Evolutionary conservation across 2,329 filamentous ascomycete genomes (phyloP).

Genomic region (Nectriaceae sp.): DNA sequence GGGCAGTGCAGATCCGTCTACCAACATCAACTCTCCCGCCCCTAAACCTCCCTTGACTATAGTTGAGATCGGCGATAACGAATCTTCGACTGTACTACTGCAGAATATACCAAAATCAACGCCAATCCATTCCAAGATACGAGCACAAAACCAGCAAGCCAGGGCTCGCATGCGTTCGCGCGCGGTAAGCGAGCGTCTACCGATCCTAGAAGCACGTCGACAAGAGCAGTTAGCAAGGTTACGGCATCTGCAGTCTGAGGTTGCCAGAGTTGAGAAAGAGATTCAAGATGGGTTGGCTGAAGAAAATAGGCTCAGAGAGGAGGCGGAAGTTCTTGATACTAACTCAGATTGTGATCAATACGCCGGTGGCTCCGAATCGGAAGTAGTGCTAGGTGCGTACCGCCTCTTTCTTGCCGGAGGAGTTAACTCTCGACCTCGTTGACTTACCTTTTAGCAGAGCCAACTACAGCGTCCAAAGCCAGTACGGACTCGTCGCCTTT

Average conservation of each 20-base stretch:
- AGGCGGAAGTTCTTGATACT: slow-evolving; percentile 22
- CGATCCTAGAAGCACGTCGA: slow-evolving; percentile 38
- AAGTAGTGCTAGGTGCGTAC: too few relatives aligned
- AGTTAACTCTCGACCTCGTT: too few relatives aligned
- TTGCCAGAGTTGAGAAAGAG: slow-evolving; percentile 51
- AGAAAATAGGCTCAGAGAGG: slow-evolving; percentile 34
- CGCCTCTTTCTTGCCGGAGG: too few relatives aligned
- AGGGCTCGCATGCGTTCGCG: slow-evolving; percentile 32
- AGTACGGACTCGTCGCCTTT: too few relatives aligned
- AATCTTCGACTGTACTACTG: slow-evolving; percentile 9
- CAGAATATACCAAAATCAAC: not conserved
- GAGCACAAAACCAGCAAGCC: slow-evolving; percentile 7
- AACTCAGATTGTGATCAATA: slow-evolving; percentile 4
- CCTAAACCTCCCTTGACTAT: not conserved
- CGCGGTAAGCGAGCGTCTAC: slow-evolving; percentile 38
- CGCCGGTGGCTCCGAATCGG: too few relatives aligned
- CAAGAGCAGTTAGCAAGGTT: slow-evolving; percentile 47
- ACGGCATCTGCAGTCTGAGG: slow-evolving; percentile 47
- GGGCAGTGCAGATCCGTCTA: slow-evolving; percentile 22
- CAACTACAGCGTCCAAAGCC: too few relatives aligned
- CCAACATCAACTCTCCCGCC: slow-evolving; percentile 3
- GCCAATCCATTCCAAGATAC: slow-evolving; percentile 12
- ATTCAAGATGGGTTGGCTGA: slow-evolving; percentile 40
- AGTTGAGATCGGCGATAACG: slow-evolving; percentile 3
- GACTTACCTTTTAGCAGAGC: too few relatives aligned